Conservation (phyloP, 139 green algal genomes). For the Picochlorum costavermella region DNA sequence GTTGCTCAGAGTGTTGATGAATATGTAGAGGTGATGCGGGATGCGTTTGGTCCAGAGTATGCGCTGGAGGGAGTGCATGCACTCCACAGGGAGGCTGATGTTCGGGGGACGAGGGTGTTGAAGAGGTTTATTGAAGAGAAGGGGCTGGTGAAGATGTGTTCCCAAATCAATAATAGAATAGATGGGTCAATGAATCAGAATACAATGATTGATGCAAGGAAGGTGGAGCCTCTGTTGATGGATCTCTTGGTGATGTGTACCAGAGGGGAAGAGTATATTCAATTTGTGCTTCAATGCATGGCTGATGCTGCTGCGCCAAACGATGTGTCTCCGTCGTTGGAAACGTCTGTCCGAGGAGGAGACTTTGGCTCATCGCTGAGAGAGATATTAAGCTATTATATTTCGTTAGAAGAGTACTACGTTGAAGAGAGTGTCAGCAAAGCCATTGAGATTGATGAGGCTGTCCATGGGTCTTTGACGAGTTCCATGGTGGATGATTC, state of each 20-base stretch:
- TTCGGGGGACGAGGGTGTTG: constrained; percentile 49
- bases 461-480: constrained; percentile 50
- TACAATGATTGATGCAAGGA: constrained; percentile 36
- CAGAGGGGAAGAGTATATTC: constrained; percentile 84
- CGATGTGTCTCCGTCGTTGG: constrained; percentile 19
- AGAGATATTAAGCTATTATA: constrained; percentile 81
- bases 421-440: constrained; percentile 79
- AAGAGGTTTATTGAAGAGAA: constrained; percentile 65
- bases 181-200: constrained; percentile 14
- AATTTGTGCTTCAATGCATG: constrained; percentile 71
- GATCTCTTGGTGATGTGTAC: constrained; percentile 78
- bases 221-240: constrained; percentile 58
- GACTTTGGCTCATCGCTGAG: constrained; percentile 51
- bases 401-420: constrained; percentile 88
- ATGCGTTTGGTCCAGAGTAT: constrained; percentile 58
- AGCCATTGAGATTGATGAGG: constrained; percentile 83
- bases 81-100: constrained; percentile 67
- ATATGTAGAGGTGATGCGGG: constrained; percentile 56
- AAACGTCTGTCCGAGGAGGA: constrained; percentile 38
- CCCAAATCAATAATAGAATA: constrained; percentile 34
- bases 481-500: constrained; percentile 87
- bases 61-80: constrained; percentile 18
- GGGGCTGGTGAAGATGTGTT: constrained; percentile 47
- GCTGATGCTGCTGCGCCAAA: constrained; percentile 24
- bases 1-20: constrained; percentile 69